Conservation (phyloP, 2,329 filamentous ascomycete genomes). For the Fusarium caatingaense region DNA sequence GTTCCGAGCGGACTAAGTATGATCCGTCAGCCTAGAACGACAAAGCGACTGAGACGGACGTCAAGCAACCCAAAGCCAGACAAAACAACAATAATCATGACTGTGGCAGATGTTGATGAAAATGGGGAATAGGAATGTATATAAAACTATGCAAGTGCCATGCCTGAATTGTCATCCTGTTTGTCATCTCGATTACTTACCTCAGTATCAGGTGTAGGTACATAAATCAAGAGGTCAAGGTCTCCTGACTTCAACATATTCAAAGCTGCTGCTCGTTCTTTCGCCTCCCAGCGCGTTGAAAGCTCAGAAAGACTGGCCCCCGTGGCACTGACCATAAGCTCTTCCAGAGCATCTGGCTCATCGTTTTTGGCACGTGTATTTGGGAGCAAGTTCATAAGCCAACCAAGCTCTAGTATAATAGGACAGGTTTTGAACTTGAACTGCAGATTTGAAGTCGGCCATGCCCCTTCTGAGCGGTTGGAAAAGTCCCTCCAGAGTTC, state of each 20-base stretch:
- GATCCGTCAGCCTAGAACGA: neutral
- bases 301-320: neutral
- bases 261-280: neutral
- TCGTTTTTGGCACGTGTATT: neutral
- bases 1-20: slow-evolving; percentile 24
- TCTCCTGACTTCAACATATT: neutral
- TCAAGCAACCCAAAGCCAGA: neutral
- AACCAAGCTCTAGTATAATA: slow-evolving; percentile 5
- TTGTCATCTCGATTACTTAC: neutral
- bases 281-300: neutral
- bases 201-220: neutral
- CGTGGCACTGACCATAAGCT: neutral
- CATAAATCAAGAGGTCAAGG: slow-evolving; percentile 10
- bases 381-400: neutral
- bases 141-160: neutral
- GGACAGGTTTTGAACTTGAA: neutral
- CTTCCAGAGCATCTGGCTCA: neutral
- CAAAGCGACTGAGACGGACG: neutral
- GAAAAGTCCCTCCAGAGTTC: neutral
- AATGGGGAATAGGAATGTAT: neutral
- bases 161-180: neutral
- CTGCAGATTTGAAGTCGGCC: neutral
- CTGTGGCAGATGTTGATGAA: neutral
- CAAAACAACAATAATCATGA: neutral
- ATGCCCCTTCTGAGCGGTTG: too few relatives aligned